These are phyloP conservation scores for Metschnikowia chrysomelidarum DNA, from an alignment of 805 yeast species.

Conservation along the genomic window DNA sequence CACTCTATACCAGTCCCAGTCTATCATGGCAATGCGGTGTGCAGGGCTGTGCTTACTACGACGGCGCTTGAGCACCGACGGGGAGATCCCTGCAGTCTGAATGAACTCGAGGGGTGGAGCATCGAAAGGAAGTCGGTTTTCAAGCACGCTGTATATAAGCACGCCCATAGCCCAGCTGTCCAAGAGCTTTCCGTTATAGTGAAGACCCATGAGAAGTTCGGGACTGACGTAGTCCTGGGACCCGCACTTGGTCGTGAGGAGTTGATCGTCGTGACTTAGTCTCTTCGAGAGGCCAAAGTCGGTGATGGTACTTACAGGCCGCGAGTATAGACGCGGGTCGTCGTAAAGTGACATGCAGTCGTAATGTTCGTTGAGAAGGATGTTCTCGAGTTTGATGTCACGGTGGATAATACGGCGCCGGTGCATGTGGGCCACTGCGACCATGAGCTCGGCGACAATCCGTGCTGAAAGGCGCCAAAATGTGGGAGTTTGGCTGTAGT, in stretches of 20 bases:
- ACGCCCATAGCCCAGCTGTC: constrained; percentile 98
- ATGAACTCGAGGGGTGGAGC: constrained; percentile 56
- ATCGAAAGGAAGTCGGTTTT: constrained; percentile 89
- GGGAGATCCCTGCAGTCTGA: constrained; percentile 33
- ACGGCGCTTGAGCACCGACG: constrained; percentile 43
- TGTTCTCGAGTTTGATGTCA: constrained; percentile 87
- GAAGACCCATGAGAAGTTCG: constrained; percentile 83
- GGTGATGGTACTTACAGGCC: constrained; percentile 59
- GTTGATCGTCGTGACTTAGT: constrained; percentile 56
- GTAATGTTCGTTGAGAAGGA: constrained; percentile 44
- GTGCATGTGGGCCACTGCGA: constrained; percentile 73
- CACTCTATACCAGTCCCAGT: constrained; percentile 79
- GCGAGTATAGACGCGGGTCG: constrained; percentile 1
- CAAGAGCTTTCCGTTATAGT: constrained; percentile 86
- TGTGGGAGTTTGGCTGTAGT: constrained; percentile 1
- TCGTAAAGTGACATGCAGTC: constrained; percentile 14
- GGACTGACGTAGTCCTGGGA: constrained; percentile 97
- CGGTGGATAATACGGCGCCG: constrained; percentile 71
- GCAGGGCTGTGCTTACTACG: constrained; percentile 56
- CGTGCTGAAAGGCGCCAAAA: constrained; percentile 56
- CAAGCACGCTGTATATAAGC: constrained; percentile 77
- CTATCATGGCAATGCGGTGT: constrained; percentile 87
- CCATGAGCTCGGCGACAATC: constrained; percentile 65
- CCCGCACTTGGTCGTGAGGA: constrained; percentile 87
- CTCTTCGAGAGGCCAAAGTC: constrained; percentile 88